Percentiles rank a stretch among this genome's conserved stretches.
Evolutionary conservation across 169 alveolate genomes (phyloP).

Genomic region (Cryptosporidium muris): DNA sequence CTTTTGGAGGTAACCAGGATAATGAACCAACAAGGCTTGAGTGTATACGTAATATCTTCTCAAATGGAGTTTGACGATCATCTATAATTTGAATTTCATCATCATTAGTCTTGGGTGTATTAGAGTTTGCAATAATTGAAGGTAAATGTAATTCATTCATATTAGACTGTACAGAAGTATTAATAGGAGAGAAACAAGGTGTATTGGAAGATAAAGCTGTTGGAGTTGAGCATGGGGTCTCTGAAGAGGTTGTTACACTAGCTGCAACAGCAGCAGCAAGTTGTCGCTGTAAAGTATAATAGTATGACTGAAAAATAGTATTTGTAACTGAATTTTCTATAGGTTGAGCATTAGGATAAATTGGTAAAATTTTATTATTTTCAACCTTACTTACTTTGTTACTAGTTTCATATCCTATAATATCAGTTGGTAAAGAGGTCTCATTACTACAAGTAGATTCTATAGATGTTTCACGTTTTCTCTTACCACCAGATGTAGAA

Average conservation of each 20-base stretch:
- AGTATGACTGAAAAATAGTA: too few species aligned
- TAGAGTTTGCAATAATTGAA: too few species aligned
- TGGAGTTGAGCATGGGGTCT: neutral
- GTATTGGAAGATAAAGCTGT: neutral
- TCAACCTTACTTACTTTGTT: too few species aligned
- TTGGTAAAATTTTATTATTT: too few species aligned
- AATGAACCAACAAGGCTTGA: constrained; percentile 54
- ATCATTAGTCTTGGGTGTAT: constrained; percentile 2
- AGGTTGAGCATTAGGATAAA: too few species aligned
- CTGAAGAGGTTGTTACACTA: neutral
- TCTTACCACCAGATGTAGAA: constrained; percentile 6
- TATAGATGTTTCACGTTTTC: constrained; percentile 51
- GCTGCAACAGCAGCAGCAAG: too few species aligned
- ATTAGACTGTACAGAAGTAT: too few species aligned
- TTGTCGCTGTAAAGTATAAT: too few species aligned
- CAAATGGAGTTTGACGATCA: constrained; percentile 63
- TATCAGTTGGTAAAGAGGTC: constrained; percentile 56
- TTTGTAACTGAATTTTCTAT: too few species aligned
- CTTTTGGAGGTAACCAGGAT: constrained; percentile 56
- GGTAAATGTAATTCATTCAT: too few species aligned
- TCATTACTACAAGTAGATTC: constrained; percentile 44
- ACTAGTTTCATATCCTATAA: too few species aligned
- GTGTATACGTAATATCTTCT: constrained; percentile 55
- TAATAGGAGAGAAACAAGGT: too few species aligned
- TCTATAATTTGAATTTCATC: constrained; percentile 28